Conservation (phyloP, 2,329 filamentous ascomycete genomes). For the Aureobasidium sp. region DNA sequence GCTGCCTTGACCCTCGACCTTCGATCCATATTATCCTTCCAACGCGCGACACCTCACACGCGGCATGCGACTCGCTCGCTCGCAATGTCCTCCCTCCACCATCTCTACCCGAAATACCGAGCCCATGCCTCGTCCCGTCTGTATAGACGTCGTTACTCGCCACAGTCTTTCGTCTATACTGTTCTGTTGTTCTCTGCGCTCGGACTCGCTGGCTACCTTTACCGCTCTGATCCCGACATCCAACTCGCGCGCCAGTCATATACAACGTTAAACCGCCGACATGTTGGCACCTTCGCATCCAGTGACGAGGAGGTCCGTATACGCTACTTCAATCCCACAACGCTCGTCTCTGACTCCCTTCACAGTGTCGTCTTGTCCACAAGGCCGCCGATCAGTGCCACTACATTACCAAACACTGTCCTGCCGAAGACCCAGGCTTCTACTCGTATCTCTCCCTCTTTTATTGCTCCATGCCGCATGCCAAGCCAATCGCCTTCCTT, state of each 20-base stretch:
- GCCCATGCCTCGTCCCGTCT: neutral
- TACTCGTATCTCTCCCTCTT: constrained; percentile 83
- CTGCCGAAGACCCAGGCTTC: constrained; percentile 82
- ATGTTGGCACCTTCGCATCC: constrained; percentile 2
- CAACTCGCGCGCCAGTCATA: neutral
- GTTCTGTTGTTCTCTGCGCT: constrained; percentile 10
- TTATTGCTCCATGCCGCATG: constrained; percentile 67
- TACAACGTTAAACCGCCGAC: neutral
- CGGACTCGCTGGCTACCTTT: constrained; percentile 8
- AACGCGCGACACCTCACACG: neutral
- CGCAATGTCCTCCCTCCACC: neutral
- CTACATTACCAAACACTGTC: constrained; percentile 74
- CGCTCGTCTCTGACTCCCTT: neutral
- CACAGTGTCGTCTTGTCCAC: constrained; percentile 71
- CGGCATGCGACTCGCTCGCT: neutral
- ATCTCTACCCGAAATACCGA: neutral
- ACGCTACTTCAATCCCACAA: neutral
- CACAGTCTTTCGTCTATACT: constrained; percentile 15
- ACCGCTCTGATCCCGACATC: neutral
- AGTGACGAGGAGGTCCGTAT: constrained; percentile 29
- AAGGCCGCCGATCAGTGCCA: constrained; percentile 65
- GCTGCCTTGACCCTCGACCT: neutral
- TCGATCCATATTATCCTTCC: neutral
- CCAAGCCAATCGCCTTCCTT: constrained; percentile 67
- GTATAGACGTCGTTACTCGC: neutral